Evolutionary conservation across 306 rosid genomes (phyloP).

Genomic region (Amphicarpaea edgeworthii): DNA sequence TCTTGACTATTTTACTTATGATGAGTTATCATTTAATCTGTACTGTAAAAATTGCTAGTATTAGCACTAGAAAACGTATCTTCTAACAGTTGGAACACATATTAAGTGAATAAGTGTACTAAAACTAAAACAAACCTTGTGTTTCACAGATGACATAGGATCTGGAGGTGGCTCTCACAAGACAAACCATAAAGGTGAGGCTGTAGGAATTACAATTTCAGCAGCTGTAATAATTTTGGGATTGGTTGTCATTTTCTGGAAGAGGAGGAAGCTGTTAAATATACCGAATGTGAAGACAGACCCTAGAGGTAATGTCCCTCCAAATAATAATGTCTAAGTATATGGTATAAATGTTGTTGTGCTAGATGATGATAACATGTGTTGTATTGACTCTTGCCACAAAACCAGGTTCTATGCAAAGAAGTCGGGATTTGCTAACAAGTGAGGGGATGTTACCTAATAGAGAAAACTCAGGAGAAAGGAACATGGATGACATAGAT

Average conservation of each 20-base stretch:
- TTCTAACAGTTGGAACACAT: conserved; percentile 11
- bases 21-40: background rate
- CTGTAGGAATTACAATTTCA: conserved; percentile 53
- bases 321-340: background rate
- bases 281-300: conserved; percentile 23
- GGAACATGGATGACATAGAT: conserved; percentile 58
- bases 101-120: background rate
- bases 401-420: conserved; percentile 60
- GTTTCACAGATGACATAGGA: conserved; percentile 46
- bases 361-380: background rate
- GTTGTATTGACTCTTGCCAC: conserved; percentile 37
- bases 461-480: conserved; percentile 55
- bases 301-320: conserved; percentile 53
- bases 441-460: conserved; percentile 54
- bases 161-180: conserved; percentile 51
- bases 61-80: background rate
- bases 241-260: conserved; percentile 49
- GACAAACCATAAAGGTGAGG: conserved; percentile 34
- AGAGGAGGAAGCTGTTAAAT: conserved; percentile 47
- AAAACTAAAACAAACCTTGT: conserved; percentile 14
- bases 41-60: background rate
- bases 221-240: conserved; percentile 53
- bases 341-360: conserved; percentile 26
- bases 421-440: conserved; percentile 59
- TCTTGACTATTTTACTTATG: conserved; percentile 24